phyloP scores from a whole-genome alignment of 306 rosid species.

The Boehmeria nivea region DNA sequence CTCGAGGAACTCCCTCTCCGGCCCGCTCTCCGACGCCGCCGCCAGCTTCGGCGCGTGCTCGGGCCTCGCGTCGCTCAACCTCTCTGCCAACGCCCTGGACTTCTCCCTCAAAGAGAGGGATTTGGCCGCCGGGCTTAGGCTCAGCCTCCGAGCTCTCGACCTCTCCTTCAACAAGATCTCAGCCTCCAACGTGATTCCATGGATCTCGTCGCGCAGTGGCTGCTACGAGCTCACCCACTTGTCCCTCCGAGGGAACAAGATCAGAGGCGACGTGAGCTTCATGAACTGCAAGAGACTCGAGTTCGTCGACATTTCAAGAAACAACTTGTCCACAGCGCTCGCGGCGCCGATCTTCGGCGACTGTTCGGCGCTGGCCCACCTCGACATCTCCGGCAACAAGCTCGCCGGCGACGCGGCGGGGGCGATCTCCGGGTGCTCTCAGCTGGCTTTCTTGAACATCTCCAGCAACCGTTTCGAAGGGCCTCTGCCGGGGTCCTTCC shows the following conservation, averaged over 20 bases:
- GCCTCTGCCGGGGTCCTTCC: slow-evolving; percentile 39
- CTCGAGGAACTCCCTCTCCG: slow-evolving; percentile 53
- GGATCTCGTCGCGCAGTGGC: slow-evolving; percentile 43
- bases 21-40: slow-evolving; percentile 35
- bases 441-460: slow-evolving; percentile 48
- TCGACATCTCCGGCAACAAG: slow-evolving; percentile 78
- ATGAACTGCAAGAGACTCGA: slow-evolving; percentile 32
- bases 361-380: slow-evolving; percentile 40
- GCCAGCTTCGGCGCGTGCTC: slow-evolving; percentile 42
- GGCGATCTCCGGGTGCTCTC: slow-evolving; percentile 36
- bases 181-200: slow-evolving; percentile 38
- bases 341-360: slow-evolving; percentile 54
- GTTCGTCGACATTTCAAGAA: slow-evolving; percentile 56
- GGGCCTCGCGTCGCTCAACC: slow-evolving; percentile 48
- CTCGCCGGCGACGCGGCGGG: slow-evolving; percentile 49
- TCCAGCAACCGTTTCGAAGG: slow-evolving; percentile 62
- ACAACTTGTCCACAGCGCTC: slow-evolving; percentile 48
- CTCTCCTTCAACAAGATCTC: slow-evolving; percentile 58
- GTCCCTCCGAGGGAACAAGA: slow-evolving; percentile 53
- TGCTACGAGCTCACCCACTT: slow-evolving; percentile 30
- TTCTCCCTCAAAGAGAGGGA: slow-evolving; percentile 18
- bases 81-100: slow-evolving; percentile 50
- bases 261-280: slow-evolving; percentile 50
- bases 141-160: slow-evolving; percentile 46
- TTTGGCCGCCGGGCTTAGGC: slow-evolving; percentile 10